Evolutionary conservation across 2,329 filamentous ascomycete species (phyloP), one percentile per base, ranked within the genome.

Genomic region (Juglanconis oblonga): DNA sequence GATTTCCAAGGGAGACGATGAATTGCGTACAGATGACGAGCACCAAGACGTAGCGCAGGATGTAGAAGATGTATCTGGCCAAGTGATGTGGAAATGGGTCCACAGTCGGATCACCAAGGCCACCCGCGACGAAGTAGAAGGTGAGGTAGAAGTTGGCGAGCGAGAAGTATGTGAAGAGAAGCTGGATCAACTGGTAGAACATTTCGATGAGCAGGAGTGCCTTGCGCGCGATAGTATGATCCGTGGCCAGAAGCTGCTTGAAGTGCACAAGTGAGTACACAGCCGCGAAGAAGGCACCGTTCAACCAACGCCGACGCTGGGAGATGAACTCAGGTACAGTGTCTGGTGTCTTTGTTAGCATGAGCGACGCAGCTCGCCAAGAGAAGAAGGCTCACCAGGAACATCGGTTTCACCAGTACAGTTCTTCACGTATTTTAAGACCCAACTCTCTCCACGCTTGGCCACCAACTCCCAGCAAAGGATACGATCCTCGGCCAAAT

Each of bases 81-180:
- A 96, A 88, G 64, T 87, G 83, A 75, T 97, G 90, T 14, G 93
- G 93, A 67, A 99, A 99, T 0, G 96, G 96, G 73, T 99, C 95
- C 65, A 96, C 80, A 32, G 79, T 79, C 0, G 85, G 78, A 69
- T 98, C 92, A 0, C 90, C 84, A 14, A 99, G 82, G 45, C 93
- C 96, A 48, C 95, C 95, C 29, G 92, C 92, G 66, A 99, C 89
- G 79, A 99, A 99, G 83, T 93, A 99, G 78, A 99, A 99, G 60
- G 93, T 96, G 55, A 99, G 87, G 74, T 98, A 99, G 81, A 98
- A 99, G 80, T 99, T 99, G 74, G 94, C 93, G 45, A 99, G 86
- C 10, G 94, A 97, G 79, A 99, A 98, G 79, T 92, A 99, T 50
- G 95, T 99, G 79, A 99, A 99, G 63, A 96, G 75, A 13, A 99